Conservation (phyloP, 176 grass and related monocot genomes). For the Thalia dealbata region DNA sequence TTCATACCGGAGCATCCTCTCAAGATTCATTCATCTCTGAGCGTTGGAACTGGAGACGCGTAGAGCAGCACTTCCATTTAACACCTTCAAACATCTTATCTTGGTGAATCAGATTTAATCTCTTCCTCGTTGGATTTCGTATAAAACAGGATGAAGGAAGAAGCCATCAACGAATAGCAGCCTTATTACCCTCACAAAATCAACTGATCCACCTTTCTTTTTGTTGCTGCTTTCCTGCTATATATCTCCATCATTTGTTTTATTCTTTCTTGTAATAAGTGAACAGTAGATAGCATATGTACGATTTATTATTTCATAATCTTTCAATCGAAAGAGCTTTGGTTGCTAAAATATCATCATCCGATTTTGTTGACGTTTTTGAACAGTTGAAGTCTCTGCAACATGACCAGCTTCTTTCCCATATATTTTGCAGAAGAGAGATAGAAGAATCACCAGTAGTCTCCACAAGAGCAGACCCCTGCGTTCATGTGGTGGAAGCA, state of each 20-base stretch:
- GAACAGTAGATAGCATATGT: too few relatives aligned
- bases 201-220: too few relatives aligned
- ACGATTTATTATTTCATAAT: too few relatives aligned
- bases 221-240: too few relatives aligned
- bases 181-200: too few relatives aligned
- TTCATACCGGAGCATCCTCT: conserved; percentile 78
- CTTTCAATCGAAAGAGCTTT: too few relatives aligned
- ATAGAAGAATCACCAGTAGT: conserved; percentile 34
- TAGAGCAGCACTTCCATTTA: conserved; percentile 19
- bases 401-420: background rate
- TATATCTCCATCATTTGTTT: too few relatives aligned
- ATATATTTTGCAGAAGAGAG: background rate
- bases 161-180: background rate
- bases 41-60: conserved; percentile 43
- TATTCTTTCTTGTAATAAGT: too few relatives aligned
- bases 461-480: conserved; percentile 40
- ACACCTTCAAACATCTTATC: background rate
- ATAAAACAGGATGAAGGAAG: background rate
- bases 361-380: too few relatives aligned
- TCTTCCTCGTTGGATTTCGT: background rate
- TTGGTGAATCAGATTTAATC: background rate
- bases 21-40: conserved; percentile 72
- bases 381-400: too few relatives aligned
- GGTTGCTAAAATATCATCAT: too few relatives aligned
- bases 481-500: conserved; percentile 57